Percentiles rank a stretch among this genome's conserved stretches.
phyloP scores from a whole-genome alignment of 1,139 yeast genomes.

The Ogataea hybrid region DNA sequence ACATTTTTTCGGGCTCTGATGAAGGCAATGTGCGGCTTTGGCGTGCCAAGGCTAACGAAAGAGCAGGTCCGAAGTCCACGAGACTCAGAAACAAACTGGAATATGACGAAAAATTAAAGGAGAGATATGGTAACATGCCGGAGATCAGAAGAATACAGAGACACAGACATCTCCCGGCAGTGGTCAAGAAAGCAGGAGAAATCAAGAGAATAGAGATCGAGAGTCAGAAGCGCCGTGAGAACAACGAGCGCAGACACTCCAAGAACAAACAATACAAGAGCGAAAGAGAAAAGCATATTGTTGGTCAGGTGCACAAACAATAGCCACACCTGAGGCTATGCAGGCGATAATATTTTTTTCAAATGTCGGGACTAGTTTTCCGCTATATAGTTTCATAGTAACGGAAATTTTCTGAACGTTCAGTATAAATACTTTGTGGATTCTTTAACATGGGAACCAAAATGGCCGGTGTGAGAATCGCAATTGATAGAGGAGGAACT shows the following conservation, averaged over 20 bases:
- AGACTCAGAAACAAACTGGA: conserved; percentile 81
- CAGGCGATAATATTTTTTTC: neutral
- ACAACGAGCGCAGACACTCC: conserved; percentile 75
- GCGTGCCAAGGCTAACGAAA: conserved; percentile 84
- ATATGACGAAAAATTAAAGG: conserved; percentile 88
- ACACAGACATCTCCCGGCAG: conserved; percentile 88
- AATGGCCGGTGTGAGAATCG: conserved; percentile 21
- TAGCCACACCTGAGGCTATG: neutral
- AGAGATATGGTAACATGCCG: conserved; percentile 94
- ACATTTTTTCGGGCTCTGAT: conserved; percentile 88
- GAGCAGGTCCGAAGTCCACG: conserved; percentile 77
- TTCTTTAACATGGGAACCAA: neutral
- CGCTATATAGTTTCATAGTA: neutral
- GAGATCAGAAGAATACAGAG: conserved; percentile 86
- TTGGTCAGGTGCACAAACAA: conserved; percentile 69
- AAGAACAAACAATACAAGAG: conserved; percentile 59
- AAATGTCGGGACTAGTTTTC: conserved; percentile 8
- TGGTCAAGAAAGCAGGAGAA: conserved; percentile 84
- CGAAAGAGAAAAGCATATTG: conserved; percentile 83
- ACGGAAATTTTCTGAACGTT: neutral
- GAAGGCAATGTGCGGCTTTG: conserved; percentile 94
- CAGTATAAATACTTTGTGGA: neutral
- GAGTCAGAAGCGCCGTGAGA: conserved; percentile 75
- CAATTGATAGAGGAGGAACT: conserved; percentile 67
- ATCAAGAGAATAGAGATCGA: conserved; percentile 74